Percentiles rank a stretch among this genome's conserved stretches.
Conservation (phyloP, 306 rosid genomes). For the Quercus bicolor region DNA sequence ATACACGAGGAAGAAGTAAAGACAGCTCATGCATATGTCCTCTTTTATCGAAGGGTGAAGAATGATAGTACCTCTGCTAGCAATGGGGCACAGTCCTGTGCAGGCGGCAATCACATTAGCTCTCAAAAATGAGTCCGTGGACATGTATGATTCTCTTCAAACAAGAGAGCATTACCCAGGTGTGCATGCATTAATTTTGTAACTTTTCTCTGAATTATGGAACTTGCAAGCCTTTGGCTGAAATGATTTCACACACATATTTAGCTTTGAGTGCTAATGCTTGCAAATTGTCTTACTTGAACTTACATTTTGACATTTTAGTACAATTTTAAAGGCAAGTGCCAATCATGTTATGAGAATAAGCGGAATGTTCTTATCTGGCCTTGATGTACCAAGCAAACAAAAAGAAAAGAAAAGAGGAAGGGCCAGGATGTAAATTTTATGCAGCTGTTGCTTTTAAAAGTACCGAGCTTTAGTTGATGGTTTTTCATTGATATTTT, state of each 20-base stretch:
- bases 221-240: constrained; percentile 16
- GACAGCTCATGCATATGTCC: constrained; percentile 89
- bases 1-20: constrained; percentile 92
- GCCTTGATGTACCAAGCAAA: background rate
- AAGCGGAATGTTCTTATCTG: background rate
- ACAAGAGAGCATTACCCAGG: constrained; percentile 19
- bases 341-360: background rate
- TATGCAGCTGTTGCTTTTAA: background rate
- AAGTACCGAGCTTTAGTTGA: background rate
- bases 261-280: background rate
- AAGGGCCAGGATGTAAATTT: background rate
- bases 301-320: background rate
- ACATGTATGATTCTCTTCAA: constrained; percentile 6
- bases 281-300: background rate
- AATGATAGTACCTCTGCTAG: constrained; percentile 44
- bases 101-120: constrained; percentile 8
- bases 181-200: constrained; percentile 9
- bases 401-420: background rate
- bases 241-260: constrained; percentile 8
- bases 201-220: constrained; percentile 1
- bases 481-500: background rate
- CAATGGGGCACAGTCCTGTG: constrained; percentile 52
- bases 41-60: constrained; percentile 85
- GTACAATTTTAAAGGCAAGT: background rate
- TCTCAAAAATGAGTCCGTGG: constrained; percentile 18